These are phyloP conservation scores for Neodidymelliopsis sp. DNA, from an alignment of 2,329 filamentous ascomycete genomes.

Conservation along the genomic window DNA sequence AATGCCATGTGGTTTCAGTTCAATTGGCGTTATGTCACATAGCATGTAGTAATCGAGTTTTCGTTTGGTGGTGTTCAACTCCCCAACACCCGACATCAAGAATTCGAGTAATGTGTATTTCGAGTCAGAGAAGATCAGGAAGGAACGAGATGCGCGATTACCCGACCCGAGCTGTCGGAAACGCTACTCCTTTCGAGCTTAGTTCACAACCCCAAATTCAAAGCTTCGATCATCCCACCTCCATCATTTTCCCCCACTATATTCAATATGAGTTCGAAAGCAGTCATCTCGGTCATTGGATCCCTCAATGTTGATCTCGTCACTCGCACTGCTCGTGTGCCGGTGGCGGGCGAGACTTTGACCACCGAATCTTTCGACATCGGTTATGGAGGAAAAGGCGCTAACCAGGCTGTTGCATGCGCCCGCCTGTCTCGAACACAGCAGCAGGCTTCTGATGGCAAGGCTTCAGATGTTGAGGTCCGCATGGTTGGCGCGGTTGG, in stretches of 20 bases:
- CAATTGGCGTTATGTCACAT: background rate
- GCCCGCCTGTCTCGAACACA: slow-evolving; percentile 75
- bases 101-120: no score
- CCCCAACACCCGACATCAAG: no score
- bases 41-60: no score
- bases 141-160: slow-evolving; percentile 6
- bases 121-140: no score
- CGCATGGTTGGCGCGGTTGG: slow-evolving; percentile 60
- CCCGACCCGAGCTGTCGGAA: slow-evolving; percentile 3
- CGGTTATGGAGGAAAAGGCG: slow-evolving; percentile 90
- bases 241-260: slow-evolving; percentile 1
- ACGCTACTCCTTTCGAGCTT: slow-evolving; percentile 4
- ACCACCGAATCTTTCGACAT: slow-evolving; percentile 79
- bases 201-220: slow-evolving; percentile 6
- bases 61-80: no score
- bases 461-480: slow-evolving; percentile 50
- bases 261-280: slow-evolving; percentile 37
- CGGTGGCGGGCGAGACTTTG: slow-evolving; percentile 85
- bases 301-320: slow-evolving; percentile 96
- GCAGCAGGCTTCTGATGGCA: slow-evolving; percentile 31
- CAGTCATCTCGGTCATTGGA: slow-evolving; percentile 80
- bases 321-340: slow-evolving; percentile 83
- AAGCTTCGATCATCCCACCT: slow-evolving; percentile 11
- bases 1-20: background rate
- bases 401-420: slow-evolving; percentile 92